Evolutionary conservation across 257 asterid genomes (phyloP).

Genomic region (Avicennia marina): DNA sequence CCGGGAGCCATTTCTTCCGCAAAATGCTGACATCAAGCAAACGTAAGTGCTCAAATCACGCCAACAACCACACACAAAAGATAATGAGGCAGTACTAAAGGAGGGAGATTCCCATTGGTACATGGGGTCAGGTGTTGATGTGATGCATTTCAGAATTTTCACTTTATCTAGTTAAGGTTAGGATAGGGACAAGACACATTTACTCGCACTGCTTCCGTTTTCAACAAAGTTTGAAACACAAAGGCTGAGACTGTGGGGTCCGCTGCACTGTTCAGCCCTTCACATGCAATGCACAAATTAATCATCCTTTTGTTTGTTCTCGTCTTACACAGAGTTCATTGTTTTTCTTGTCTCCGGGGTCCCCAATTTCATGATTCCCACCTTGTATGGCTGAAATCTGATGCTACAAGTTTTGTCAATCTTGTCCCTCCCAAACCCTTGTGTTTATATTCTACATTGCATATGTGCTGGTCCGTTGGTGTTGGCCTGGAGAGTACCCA

Average conservation of each 20-base stretch:
- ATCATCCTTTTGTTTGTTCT: background rate
- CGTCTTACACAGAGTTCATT: slow-evolving; percentile 4
- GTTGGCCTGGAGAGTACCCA: slow-evolving; percentile 6
- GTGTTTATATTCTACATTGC: background rate
- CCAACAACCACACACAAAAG: background rate
- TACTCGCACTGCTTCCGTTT: slow-evolving; percentile 14
- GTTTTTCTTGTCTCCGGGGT: background rate
- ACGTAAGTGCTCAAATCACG: background rate
- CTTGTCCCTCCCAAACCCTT: slow-evolving; percentile 3
- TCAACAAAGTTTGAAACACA: slow-evolving; percentile 29
- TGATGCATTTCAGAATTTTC: slow-evolving; percentile 26
- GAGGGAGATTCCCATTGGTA: slow-evolving; percentile 15
- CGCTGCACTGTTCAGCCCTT: slow-evolving; percentile 1
- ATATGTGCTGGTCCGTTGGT: slow-evolving; percentile 8
- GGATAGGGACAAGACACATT: slow-evolving; percentile 22
- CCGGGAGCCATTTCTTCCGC: background rate
- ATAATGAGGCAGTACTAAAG: slow-evolving; percentile 1
- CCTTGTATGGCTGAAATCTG: slow-evolving; percentile 27
- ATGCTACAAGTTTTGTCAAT: slow-evolving; percentile 16
- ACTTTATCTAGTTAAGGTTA: slow-evolving; percentile 49
- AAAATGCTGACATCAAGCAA: slow-evolving; percentile 11
- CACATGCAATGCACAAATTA: slow-evolving; percentile 32
- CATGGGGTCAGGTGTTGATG: slow-evolving; percentile 19
- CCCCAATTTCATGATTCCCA: slow-evolving; percentile 26
- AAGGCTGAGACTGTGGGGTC: slow-evolving; percentile 42